Evolutionary conservation across 2,329 filamentous ascomycete genomes (phyloP).

Genomic region (Cladosporium sp.): DNA sequence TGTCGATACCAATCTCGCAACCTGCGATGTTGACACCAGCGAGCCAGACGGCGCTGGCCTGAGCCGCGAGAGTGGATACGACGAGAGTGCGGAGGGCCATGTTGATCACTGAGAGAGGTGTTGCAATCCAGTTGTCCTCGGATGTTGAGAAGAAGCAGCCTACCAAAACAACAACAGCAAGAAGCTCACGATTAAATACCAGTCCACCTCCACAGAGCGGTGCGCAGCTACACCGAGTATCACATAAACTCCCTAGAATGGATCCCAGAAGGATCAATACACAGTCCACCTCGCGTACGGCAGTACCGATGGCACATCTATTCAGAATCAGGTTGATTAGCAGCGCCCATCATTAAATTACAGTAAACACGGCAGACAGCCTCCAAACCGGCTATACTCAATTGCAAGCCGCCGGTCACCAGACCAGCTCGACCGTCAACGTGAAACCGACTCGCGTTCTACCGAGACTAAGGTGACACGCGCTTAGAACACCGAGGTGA

Average conservation of each 20-base stretch:
- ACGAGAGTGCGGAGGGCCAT: neutral
- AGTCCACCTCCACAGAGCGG: neutral
- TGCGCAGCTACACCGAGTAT: neutral
- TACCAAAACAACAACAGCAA: neutral
- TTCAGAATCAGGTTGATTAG: neutral
- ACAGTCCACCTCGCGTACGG: neutral
- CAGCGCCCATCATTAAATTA: neutral
- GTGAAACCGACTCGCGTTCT: neutral
- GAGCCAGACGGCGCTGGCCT: neutral
- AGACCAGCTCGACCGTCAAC: neutral
- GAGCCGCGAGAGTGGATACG: neutral
- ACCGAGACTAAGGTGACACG: neutral
- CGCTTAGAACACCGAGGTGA: neutral
- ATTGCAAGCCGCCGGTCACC: neutral
- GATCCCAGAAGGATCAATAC: neutral
- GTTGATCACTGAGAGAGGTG: neutral
- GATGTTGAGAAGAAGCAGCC: neutral
- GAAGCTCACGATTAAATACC: neutral
- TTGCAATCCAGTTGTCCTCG: neutral
- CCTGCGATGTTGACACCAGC: conserved; percentile 2
- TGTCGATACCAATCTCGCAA: neutral
- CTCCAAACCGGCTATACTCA: neutral
- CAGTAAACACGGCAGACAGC: neutral
- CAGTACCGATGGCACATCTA: neutral
- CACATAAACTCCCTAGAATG: neutral